These are phyloP conservation scores for Cryomyces antarcticus DNA, from an alignment of 495 filamentous ascomycete species.

Conservation along the genomic window DNA sequence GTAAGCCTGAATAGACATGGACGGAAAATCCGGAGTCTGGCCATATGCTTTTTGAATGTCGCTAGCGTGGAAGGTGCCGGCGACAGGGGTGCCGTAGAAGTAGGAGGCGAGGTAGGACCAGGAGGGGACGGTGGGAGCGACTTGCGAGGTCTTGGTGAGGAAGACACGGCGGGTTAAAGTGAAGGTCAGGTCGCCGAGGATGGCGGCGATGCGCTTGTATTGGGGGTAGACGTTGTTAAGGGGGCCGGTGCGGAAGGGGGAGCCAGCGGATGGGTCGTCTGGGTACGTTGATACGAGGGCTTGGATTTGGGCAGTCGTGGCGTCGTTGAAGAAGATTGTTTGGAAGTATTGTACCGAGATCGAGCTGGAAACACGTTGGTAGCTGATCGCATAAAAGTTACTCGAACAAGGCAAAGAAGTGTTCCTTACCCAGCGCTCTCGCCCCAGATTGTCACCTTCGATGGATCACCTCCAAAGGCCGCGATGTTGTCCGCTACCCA, in stretches of 20 bases:
- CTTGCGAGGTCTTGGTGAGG: constrained; percentile 16
- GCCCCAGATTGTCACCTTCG: constrained; percentile 47
- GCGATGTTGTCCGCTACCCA: constrained; percentile 20
- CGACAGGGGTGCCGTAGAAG: constrained; percentile 42
- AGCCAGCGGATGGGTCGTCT: constrained; percentile 28
- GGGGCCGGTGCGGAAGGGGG: constrained; percentile 42
- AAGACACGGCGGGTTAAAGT: constrained; percentile 40
- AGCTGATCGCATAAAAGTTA: too few species aligned
- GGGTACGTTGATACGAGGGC: constrained; percentile 36
- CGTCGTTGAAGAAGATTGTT: constrained; percentile 32
- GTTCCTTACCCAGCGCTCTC: constrained; percentile 27
- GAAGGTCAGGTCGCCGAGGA: constrained; percentile 49
- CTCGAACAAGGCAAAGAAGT: too few species aligned
- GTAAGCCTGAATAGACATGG: constrained; percentile 6
- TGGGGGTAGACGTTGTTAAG: constrained; percentile 48
- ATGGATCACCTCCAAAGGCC: constrained; percentile 18
- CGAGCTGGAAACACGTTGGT: too few species aligned
- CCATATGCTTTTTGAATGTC: constrained; percentile 24
- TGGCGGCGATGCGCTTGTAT: constrained; percentile 58
- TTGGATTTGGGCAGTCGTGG: constrained; percentile 23
- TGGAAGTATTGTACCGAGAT: constrained; percentile 36
- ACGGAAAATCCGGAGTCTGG: background rate
- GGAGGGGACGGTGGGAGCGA: constrained; percentile 31
- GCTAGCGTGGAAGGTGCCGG: constrained; percentile 53
- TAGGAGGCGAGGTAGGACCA: constrained; percentile 60